Conservation (phyloP, 371 early-diverging fungal species). For the Smittium culicis region DNA sequence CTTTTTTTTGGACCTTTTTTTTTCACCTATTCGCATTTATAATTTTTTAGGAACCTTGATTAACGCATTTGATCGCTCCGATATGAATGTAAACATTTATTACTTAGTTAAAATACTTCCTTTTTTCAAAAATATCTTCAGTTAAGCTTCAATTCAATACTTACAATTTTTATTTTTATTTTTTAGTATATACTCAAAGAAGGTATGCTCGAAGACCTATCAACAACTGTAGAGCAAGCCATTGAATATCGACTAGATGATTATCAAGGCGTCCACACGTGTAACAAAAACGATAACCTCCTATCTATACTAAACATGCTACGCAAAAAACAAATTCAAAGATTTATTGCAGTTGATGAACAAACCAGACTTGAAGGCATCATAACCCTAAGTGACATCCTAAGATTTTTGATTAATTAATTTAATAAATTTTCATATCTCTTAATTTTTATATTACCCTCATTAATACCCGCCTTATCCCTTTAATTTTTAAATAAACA, state of each 20-base stretch:
- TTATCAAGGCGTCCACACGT: slow-evolving; percentile 88
- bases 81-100: slow-evolving; percentile 90
- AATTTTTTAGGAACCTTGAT: slow-evolving; percentile 48
- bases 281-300: slow-evolving; percentile 69
- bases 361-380: slow-evolving; percentile 68
- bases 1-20: background rate
- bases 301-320: slow-evolving; percentile 74
- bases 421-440: no score
- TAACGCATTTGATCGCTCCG: slow-evolving; percentile 88
- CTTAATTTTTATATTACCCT: no score
- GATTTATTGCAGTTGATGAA: slow-evolving; percentile 78
- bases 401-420: slow-evolving; percentile 26
- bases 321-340: slow-evolving; percentile 63
- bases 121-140: background rate
- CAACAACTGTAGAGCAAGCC: slow-evolving; percentile 74
- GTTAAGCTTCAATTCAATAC: background rate
- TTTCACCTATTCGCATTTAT: background rate
- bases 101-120: no score
- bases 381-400: slow-evolving; percentile 74
- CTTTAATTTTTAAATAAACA: no score
- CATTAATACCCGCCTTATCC: no score
- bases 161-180: background rate
- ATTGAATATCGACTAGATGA: slow-evolving; percentile 66
- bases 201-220: slow-evolving; percentile 53
- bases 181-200: slow-evolving; percentile 44